Evolutionary conservation across 192 early-diverging fungal species (phyloP), one percentile per base, ranked within the genome.

Genomic region (Kickxella alabastrina): DNA sequence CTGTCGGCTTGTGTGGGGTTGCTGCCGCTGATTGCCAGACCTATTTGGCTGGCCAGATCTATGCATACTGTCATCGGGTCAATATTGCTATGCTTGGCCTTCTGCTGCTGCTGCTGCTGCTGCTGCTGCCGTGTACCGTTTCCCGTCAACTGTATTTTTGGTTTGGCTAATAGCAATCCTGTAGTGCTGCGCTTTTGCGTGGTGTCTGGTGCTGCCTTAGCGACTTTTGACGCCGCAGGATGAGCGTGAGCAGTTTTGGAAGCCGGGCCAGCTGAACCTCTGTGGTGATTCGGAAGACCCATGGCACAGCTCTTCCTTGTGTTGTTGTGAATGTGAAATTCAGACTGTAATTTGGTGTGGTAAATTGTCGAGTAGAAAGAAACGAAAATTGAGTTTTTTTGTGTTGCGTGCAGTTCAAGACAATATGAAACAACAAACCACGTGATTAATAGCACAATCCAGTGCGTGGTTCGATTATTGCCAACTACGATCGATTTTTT

Each of bases 1-100:
- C 18, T 45, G 17, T 41, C 49, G 19, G 39, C 19, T 28, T 10
- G 28, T 17, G 24, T 44, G 8, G 22, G 14, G 43, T 19, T 13
- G 4, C 21, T 23, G 22, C 25, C 6, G 1, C 25, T 24, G 6
- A 25, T 65, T 15, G 57, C 14, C 45, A 72, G 31, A 10, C 62
- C 68, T 18, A 57, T 44, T 1, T 49, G 39, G 36, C 62, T 52
- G 2, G 62, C 68, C 31, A 72, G 42, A 34, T 72, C 68, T 12
- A 72, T 22, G 2, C 48, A 28, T 21, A 31, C 46, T 12, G 10
- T 37, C 39, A 69, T 57, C 10, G 42, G 65, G 25, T 57, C 39
- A 4, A 43, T 10, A 25, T 42, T 23, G 40, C 40, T 23, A 22
- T 10, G 15, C 22, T 12, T 42, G n/a, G n/a, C n/a, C n/a, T n/a